Base-by-base conservation (phyloP, 2,329 filamentous ascomycete genomes). In the Cercospora brassicicola region DNA sequence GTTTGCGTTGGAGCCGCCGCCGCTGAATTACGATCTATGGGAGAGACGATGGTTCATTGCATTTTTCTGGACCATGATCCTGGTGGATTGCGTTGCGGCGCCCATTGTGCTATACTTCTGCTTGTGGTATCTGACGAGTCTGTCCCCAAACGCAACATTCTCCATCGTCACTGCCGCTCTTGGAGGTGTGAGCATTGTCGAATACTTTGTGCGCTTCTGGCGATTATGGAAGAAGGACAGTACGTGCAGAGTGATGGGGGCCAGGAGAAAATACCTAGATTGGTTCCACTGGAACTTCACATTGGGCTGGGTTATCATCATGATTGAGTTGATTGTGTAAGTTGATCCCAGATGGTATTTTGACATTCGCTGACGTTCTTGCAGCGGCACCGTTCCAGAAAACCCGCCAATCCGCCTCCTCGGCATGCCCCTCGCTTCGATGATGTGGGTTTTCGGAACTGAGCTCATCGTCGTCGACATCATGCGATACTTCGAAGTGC, bases 41-140 rank as follows among this genome's bases (percentile, higher is more conserved):
- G 78, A 82, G 8, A 80, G 87, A 55, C 87, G 87, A 74, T 84
- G 83, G 77, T 80, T 83, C 36, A 88, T 89, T 69, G 79, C 82
- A 42, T 78, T 86, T 69, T 89, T 89, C 79, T 89, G 87, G 87
- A 79, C 79, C 0, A 75, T 89, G 48, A 87, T 89, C 65, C 75
- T 89, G 23, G 73, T 89, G 67, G 87, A 89, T 78, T 86, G 84
- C 61, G 80, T 88, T 67, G 83, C 81, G 66, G 85, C 88, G 78
- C 87, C 87, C 18, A 81, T 89, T 67, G 83, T 81, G 2, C 80
- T 89, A 2, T 89, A 89, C 78, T 89, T 86, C 79, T 81, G 84
- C 59, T 79, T 89, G 42, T 88, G 85, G 85, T 88, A 88, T 70
- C 82, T 81, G 69, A 85, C 86, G 9, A 61, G 71, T 28, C 75